Base-by-base conservation (phyloP, 2,329 filamentous ascomycete genomes). In the Venturia pyrina region DNA sequence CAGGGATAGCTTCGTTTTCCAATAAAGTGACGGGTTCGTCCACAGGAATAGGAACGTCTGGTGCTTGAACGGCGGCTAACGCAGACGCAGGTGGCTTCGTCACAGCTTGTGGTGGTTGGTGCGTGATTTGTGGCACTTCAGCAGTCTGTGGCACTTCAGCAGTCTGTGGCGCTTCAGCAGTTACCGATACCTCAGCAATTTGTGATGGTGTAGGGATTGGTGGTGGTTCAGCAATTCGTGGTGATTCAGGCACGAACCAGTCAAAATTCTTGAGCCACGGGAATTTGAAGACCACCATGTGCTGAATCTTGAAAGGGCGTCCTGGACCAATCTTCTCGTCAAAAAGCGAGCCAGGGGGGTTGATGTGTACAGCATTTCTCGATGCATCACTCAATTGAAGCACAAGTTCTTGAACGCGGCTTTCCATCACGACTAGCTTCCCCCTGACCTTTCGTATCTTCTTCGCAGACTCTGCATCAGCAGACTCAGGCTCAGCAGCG, bases 211-310 rank as follows among this genome's bases (percentile, higher is more conserved):
- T 5, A 10, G n/a, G 1, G 7, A 34, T 8, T 7, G 57, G 8
- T 61, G 24, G 57, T 34, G 57, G 34, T 13, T 28, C 60, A 19
- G 41, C 17, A 10, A 8, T 28, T 6, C 8, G n/a, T 44, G 37
- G 37, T 46, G 37, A n/a, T 62, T 24, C 60, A 19, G 60, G 43
- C 37, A 46, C 63, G 61, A 74, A 80, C 75, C 78, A 80, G 0
- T 71, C 69, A 3, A 78, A 62, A 6, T 73, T 68, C 24, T 70
- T 69, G 11, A 82, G 69, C 7, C 70, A 68, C 19, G 68, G 57
- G 17, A 74, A 74, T 65, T 76, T 80, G 69, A 81, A 73, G 0
- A 79, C 76, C 7, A 74, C 77, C 37, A 82, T 75, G 28, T 77
- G 48, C 62, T 59, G 63, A 8, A 13, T 6, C 53, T 57, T 65